Evolutionary conservation across 306 rosid species (phyloP).

Genomic region (Malus orientalis): DNA sequence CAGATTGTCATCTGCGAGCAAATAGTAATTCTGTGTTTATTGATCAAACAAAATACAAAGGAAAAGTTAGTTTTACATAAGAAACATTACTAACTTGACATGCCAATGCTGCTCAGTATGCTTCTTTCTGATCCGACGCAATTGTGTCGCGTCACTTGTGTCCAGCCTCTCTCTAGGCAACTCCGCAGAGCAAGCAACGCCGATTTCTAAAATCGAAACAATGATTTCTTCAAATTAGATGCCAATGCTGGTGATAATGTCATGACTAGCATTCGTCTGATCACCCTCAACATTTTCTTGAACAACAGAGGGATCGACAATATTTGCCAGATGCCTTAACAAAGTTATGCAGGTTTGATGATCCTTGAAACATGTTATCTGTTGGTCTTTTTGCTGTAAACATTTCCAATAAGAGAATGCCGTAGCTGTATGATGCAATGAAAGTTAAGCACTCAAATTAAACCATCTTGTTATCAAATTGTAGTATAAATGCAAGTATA

Average conservation of each 20-base stretch:
- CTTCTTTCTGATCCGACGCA: not conserved
- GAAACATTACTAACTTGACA: no score
- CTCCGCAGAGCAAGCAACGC: not conserved
- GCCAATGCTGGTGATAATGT: not conserved
- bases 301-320: not conserved
- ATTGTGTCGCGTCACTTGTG: not conserved
- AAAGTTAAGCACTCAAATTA: no score
- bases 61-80: no score
- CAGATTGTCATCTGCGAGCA: no score
- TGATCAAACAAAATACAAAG: no score
- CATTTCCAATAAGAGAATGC: constrained; percentile 13
- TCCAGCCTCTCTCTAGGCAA: no score
- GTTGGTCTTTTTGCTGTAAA: not conserved
- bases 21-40: no score
- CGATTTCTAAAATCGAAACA: not conserved
- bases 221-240: not conserved
- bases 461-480: no score
- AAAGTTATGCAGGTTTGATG: constrained; percentile 4
- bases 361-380: constrained; percentile 2
- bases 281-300: not conserved
- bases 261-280: not conserved
- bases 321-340: not conserved
- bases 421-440: constrained; percentile 1
- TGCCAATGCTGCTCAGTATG: no score
- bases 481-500: no score